Evolutionary conservation across 2,329 filamentous ascomycete species (phyloP), one percentile per base, ranked within the genome.

Genomic region (Phialocephala sp.): DNA sequence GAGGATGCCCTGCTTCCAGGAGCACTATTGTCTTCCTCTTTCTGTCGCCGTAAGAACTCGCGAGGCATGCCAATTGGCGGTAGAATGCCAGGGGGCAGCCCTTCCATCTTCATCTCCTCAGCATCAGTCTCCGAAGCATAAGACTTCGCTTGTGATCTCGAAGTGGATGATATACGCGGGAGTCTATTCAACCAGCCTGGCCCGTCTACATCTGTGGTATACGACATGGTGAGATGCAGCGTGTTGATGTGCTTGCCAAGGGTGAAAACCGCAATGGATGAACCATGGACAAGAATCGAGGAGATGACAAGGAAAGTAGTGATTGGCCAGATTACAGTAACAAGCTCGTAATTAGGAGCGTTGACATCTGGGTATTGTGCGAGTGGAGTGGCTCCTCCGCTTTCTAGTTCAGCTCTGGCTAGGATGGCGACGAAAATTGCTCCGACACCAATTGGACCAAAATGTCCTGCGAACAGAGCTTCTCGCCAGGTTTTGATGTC

Each of bases 401-500:
- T 88, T 76, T 97, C 93, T 20, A 99, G 79, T 77, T 99, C 95
- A n/a, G 93, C 94, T 74, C 94, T 86, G 20, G 95, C 93, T 57
- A 99, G 83, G 66, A 99, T 97, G 22, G 93, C 93, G 57, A 97
- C 90, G 71, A 99, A 99, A 65, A 99, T 94, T 68, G 94, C 95
- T 66, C 95, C 95, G 61, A 99, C 95, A 61, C 95, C 95, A 72
- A 99, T 98, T 35, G 95, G 95, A 8, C 95, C 95, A 75, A 99
- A 99, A 77, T 99, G 95, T 1, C 95, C 95, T 18, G 95, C 95
- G 76, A 99, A 99, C 1, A 97, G 82, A 6, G 95, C 94, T 77
- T 99, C 95, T 73, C 95, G 90, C 94, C 95, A 99, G 0, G 94
- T 98, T 80, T 97, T 98, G 73, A 99, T 89, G 75, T 99, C 95